These are phyloP conservation scores for Xylaria telfairii DNA, from an alignment of 495 filamentous ascomycete genomes.

Conservation along the genomic window DNA sequence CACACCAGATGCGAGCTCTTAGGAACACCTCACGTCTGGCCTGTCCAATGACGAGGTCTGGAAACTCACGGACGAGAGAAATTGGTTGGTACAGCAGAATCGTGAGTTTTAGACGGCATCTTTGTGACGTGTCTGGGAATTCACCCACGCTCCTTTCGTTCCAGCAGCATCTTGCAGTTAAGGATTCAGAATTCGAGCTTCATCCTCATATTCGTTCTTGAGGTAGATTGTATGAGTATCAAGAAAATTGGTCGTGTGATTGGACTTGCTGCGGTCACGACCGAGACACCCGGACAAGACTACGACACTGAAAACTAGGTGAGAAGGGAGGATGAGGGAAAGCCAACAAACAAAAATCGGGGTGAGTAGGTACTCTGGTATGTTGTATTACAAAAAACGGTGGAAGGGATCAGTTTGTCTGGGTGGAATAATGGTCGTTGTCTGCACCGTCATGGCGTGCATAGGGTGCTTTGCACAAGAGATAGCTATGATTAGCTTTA, in stretches of 20 bases:
- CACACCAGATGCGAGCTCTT: not conserved
- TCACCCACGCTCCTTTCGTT: not conserved
- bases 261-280: not conserved
- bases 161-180: not conserved
- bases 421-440: not conserved
- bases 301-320: too few relatives aligned
- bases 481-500: not conserved
- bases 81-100: slow-evolving; percentile 28
- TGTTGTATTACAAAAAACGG: not conserved
- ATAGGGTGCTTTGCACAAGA: not conserved
- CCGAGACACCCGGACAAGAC: not conserved
- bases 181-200: not conserved
- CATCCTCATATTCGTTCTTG: not conserved
- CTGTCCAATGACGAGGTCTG: slow-evolving; percentile 24
- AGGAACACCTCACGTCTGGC: slow-evolving; percentile 21
- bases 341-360: not conserved
- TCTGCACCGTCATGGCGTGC: not conserved
- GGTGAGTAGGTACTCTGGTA: not conserved
- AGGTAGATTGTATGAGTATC: not conserved
- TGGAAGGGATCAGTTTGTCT: not conserved
- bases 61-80: slow-evolving; percentile 27
- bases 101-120: slow-evolving; percentile 12
- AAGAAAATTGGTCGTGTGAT: not conserved
- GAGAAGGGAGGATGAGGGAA: not conserved
- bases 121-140: not conserved